Conservation (phyloP, 139 green algal species). For the Picochlorum costavermella region DNA sequence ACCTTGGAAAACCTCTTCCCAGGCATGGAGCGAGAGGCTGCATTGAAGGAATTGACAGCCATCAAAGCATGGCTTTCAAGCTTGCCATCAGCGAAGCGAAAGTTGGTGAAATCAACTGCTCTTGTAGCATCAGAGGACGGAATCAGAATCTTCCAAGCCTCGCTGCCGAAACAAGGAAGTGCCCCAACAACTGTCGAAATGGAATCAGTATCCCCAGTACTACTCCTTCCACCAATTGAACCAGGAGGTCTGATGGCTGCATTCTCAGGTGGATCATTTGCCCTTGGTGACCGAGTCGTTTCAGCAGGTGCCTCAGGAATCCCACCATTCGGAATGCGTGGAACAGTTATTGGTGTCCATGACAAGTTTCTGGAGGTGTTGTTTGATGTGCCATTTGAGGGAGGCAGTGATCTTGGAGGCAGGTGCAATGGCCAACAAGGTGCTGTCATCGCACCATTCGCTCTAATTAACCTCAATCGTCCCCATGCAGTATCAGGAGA, state of each 20-base stretch:
- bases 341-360: conserved; percentile 50
- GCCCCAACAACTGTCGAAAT: conserved; percentile 38
- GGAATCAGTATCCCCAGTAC: conserved; percentile 59
- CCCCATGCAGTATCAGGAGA: conserved; percentile 26
- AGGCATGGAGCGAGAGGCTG: conserved; percentile 7
- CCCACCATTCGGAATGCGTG: conserved; percentile 64
- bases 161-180: conserved; percentile 15
- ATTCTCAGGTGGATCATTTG: conserved; percentile 60
- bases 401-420: conserved; percentile 42
- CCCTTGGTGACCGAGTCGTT: conserved; percentile 74
- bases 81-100: conserved; percentile 45
- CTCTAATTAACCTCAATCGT: conserved; percentile 48
- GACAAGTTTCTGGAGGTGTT: conserved; percentile 63
- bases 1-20: conserved; percentile 19
- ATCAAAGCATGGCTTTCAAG: conserved; percentile 60
- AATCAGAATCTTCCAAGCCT: conserved; percentile 54
- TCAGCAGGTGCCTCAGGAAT: conserved; percentile 37
- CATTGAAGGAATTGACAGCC: conserved; percentile 8
- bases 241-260: conserved; percentile 19
- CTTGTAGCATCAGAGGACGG: conserved; percentile 62
- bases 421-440: conserved; percentile 24
- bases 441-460: conserved; percentile 17
- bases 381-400: conserved; percentile 37
- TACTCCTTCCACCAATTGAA: conserved; percentile 64
- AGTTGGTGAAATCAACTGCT: conserved; percentile 55